These are phyloP conservation scores for Metschnikowia cerradonensis DNA, from an alignment of 805 yeast species.

Conservation along the genomic window DNA sequence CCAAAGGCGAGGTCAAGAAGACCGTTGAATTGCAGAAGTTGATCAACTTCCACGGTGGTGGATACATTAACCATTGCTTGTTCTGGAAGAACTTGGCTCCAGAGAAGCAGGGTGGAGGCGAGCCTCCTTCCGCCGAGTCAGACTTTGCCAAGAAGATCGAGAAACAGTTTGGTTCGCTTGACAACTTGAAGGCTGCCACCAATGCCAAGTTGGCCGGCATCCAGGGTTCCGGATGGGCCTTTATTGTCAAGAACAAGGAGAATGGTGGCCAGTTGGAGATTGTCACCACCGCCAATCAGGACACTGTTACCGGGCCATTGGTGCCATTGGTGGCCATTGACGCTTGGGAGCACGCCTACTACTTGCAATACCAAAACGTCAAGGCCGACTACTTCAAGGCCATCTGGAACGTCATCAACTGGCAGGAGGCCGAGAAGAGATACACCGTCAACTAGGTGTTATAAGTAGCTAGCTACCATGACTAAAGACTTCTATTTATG, in stretches of 20 bases:
- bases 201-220: constrained; percentile 44
- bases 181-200: constrained; percentile 38
- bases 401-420: constrained; percentile 48
- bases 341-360: constrained; percentile 55
- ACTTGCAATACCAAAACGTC: constrained; percentile 49
- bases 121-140: constrained; percentile 22
- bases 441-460: constrained; percentile 19
- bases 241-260: constrained; percentile 44
- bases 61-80: constrained; percentile 47
- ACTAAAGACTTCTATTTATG: background rate
- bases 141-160: constrained; percentile 36
- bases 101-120: constrained; percentile 37
- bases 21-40: constrained; percentile 42
- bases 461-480: background rate
- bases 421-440: constrained; percentile 49
- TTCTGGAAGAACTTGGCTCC: constrained; percentile 51
- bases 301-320: constrained; percentile 42
- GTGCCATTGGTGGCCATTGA: constrained; percentile 48
- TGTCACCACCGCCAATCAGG: constrained; percentile 46
- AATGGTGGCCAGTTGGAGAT: constrained; percentile 42
- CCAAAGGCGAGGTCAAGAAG: constrained; percentile 37
- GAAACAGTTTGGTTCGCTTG: constrained; percentile 44
- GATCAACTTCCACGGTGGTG: constrained; percentile 50
- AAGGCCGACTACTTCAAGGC: constrained; percentile 49
- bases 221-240: constrained; percentile 55